Percentiles rank a stretch among this genome's conserved stretches.
Evolutionary conservation across 305 asterid species (phyloP).

Genomic region (Stenogyne calaminthoides): DNA sequence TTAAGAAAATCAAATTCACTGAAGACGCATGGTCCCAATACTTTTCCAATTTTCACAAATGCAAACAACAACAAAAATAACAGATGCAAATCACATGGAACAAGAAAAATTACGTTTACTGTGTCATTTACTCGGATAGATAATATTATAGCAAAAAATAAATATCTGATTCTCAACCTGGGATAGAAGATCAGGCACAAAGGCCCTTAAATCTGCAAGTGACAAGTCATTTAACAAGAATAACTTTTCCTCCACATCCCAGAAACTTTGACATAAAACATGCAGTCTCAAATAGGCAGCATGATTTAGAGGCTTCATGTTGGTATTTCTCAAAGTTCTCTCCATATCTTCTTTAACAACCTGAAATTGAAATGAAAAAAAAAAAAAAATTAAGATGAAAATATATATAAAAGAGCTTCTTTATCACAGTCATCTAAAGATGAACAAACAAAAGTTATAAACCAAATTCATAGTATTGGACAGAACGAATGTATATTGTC

Average conservation of each 20-base stretch:
- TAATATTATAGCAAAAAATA: slow-evolving; percentile 21
- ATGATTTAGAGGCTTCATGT: slow-evolving; percentile 93
- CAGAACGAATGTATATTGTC: slow-evolving; percentile 1
- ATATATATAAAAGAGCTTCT: background rate
- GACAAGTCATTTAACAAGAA: slow-evolving; percentile 62
- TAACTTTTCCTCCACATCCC: slow-evolving; percentile 90
- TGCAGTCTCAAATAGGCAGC: slow-evolving; percentile 85
- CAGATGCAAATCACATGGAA: background rate
- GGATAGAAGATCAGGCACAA: slow-evolving; percentile 83
- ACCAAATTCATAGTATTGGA: slow-evolving; percentile 14
- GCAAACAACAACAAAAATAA: background rate
- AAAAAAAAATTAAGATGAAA: background rate
- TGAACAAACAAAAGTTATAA: slow-evolving; percentile 21
- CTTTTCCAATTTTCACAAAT: background rate
- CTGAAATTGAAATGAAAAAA: slow-evolving; percentile 53
- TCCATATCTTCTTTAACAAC: slow-evolving; percentile 91
- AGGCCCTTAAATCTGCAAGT: slow-evolving; percentile 68
- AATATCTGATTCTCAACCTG: slow-evolving; percentile 56
- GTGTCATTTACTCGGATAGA: background rate
- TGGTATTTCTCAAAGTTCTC: slow-evolving; percentile 87
- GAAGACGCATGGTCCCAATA: background rate
- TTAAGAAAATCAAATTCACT: background rate
- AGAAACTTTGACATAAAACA: slow-evolving; percentile 79
- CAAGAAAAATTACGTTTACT: background rate
- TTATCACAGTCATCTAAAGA: slow-evolving; percentile 25